phyloP scores from a whole-genome alignment of 108 stramenopile genomes.

The Pseudonitzschia pungens region DNA sequence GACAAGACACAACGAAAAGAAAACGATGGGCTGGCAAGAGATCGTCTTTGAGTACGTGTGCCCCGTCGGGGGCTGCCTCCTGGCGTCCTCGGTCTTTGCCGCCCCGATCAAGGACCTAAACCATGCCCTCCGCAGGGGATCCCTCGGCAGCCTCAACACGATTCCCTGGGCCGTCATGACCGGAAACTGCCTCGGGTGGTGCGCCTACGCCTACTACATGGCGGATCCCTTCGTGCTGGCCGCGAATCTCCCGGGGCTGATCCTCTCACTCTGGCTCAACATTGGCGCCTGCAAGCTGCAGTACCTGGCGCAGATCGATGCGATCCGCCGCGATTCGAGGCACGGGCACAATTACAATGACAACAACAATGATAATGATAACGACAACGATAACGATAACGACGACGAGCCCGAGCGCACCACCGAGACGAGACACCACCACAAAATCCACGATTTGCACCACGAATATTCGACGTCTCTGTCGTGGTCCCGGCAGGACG shows the following conservation, averaged over 20 bases:
- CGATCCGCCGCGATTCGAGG: background rate
- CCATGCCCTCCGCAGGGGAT: constrained; percentile 34
- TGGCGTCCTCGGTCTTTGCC: constrained; percentile 33
- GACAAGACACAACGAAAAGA: no score
- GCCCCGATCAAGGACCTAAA: constrained; percentile 39
- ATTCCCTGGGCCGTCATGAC: constrained; percentile 69
- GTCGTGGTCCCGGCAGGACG: background rate
- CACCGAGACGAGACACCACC: no score
- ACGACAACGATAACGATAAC: no score
- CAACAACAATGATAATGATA: no score
- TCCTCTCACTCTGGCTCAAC: constrained; percentile 63
- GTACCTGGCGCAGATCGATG: constrained; percentile 29
- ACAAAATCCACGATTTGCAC: no score
- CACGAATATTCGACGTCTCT: no score
- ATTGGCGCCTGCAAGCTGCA: constrained; percentile 63
- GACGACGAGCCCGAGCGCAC: no score
- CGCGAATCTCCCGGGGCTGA: constrained; percentile 60
- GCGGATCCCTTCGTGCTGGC: constrained; percentile 56
- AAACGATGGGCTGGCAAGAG: constrained; percentile 18
- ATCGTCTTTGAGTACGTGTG: constrained; percentile 48
- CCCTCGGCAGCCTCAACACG: constrained; percentile 34
- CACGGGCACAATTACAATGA: background rate
- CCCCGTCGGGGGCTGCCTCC: constrained; percentile 42
- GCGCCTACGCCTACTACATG: constrained; percentile 32
- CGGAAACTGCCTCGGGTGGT: constrained; percentile 63